phyloP scores from a whole-genome alignment of 1,139 yeast genomes.

The Hansenula anomala region DNA sequence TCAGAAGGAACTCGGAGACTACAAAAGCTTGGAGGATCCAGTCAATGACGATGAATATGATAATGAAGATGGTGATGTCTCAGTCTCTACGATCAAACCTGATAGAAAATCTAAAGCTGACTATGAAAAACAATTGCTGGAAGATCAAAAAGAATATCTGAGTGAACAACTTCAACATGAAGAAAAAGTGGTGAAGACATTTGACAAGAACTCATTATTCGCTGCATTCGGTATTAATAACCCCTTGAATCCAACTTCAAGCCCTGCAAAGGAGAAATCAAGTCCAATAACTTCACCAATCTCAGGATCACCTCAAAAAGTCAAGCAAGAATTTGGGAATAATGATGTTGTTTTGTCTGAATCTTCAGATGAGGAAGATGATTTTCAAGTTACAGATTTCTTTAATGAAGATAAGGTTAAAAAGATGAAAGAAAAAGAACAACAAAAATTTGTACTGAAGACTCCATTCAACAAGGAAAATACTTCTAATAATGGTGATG shows the following conservation, averaged over 20 bases:
- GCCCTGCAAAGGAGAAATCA: background rate
- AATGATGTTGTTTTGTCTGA: background rate
- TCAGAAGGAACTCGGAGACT: slow-evolving; percentile 9
- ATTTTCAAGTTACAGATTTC: background rate
- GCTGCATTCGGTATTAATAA: slow-evolving; percentile 10
- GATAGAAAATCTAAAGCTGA: slow-evolving; percentile 6
- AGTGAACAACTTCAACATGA: slow-evolving; percentile 10
- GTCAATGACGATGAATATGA: slow-evolving; percentile 4
- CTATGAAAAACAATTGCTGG: slow-evolving; percentile 12
- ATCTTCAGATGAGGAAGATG: slow-evolving; percentile 1
- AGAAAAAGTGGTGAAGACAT: slow-evolving; percentile 10
- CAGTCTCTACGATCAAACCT: slow-evolving; percentile 4
- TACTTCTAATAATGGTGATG: background rate
- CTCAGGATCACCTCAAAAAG: background rate
- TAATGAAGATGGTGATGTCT: slow-evolving; percentile 8
- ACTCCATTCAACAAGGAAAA: background rate
- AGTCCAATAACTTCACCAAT: background rate
- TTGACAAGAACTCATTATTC: slow-evolving; percentile 13
- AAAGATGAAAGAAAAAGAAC: background rate
- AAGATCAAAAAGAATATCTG: slow-evolving; percentile 6
- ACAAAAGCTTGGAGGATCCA: slow-evolving; percentile 1
- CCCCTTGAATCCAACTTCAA: background rate
- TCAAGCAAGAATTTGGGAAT: no score
- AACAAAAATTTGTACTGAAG: background rate
- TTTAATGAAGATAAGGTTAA: background rate